These are phyloP conservation scores for Botryotinia narcissicola DNA, from an alignment of 2,329 filamentous ascomycete genomes.

Conservation along the genomic window DNA sequence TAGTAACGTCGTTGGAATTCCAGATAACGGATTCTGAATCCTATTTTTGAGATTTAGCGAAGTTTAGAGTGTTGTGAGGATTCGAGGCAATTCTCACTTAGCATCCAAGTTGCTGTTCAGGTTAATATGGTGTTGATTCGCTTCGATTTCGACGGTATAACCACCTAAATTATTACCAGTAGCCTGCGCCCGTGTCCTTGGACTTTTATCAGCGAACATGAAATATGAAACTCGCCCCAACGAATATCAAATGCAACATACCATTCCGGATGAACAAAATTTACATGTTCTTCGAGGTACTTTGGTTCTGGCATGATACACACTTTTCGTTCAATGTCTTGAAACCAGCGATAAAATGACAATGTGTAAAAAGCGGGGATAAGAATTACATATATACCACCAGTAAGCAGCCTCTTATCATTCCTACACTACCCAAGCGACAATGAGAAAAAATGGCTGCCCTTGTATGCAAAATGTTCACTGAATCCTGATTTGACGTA, in stretches of 20 bases:
- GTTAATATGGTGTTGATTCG: conserved; percentile 1
- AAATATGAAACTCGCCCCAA: too few species aligned
- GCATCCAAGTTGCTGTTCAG: conserved; percentile 19
- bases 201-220: not conserved
- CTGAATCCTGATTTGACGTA: not conserved
- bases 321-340: too few species aligned
- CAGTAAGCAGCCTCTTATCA: not conserved
- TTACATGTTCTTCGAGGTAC: not conserved
- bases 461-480: not conserved
- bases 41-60: conserved; percentile 36
- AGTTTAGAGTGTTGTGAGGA: too few species aligned
- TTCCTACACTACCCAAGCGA: not conserved
- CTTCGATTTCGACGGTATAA: conserved; percentile 6
- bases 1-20: conserved; percentile 50
- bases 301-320: not conserved
- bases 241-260: not conserved
- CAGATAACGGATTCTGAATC: conserved; percentile 55
- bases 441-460: not conserved
- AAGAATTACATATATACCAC: not conserved
- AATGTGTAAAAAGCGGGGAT: not conserved
- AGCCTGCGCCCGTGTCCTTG: not conserved
- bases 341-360: not conserved
- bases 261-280: conserved; percentile 2
- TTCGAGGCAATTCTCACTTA: not conserved
- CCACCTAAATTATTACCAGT: not conserved